Base-by-base conservation (phyloP, 2,329 filamentous ascomycete species). In the Huntiella abstrusa region DNA sequence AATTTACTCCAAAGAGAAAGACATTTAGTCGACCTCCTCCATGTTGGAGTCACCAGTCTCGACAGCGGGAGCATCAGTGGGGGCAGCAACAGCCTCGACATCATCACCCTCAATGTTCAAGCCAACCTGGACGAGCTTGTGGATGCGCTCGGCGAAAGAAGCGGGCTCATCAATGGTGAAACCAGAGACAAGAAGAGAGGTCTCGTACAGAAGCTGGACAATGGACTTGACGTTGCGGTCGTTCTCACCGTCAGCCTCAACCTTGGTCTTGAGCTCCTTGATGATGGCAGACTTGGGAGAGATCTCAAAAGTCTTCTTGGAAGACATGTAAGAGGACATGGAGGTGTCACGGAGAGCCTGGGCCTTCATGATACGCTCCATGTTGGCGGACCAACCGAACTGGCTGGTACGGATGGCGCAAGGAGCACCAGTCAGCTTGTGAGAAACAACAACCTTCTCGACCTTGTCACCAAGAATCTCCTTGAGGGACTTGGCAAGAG, bases 291-390 rank as follows among this genome's bases (percentile, higher is more conserved):
- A 94, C 76, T 91, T 88, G 66, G 91, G 91, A n/a, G 91, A 96
- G 69, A 98, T 96, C 75, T 98, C 91, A 57, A 98, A 96, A 32
- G 91, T 98, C 85, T 98, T 98, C 87, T 98, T 98, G 64, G 88
- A 96, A 55, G 85, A 92, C 91, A 98, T 98, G 83, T 98, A 98
- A 59, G 85, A 93, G 69, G 77, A 85, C 91, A 98, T 98, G 60
- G 87, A 95, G 57, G 91, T 98, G 72, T 98, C 91, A 71, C 91
- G 91, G 60, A 98, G 88, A 61, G 91, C 91, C 75, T 98, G 91
- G 22, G 91, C 91, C 82, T 98, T 98, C 91, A 98, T 98, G 80
- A 98, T 98, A 75, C 91, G 91, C 78, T 98, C 91, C 91, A 98
- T 98, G 79, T 98, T 98, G 64, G 91, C 91, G 49, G 88, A 96